Evolutionary conservation across 2,329 filamentous ascomycete species (phyloP).

Genomic region (Fusarium graminum): DNA sequence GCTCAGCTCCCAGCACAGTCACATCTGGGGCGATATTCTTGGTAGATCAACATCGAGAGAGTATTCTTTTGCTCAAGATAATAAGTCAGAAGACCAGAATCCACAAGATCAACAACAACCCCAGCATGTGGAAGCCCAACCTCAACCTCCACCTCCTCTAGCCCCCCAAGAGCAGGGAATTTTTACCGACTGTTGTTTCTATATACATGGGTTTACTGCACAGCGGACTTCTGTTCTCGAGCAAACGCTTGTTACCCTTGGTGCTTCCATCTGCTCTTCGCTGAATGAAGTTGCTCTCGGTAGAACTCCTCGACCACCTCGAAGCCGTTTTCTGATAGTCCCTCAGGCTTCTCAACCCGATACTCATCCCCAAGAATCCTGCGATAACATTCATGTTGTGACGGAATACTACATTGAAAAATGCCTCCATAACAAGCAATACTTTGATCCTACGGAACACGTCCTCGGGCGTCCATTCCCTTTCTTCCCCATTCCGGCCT

Average conservation of each 20-base stretch:
- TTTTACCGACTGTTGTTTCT: slow-evolving; percentile 70
- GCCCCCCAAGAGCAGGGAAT: slow-evolving; percentile 54
- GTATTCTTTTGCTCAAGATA: slow-evolving; percentile 51
- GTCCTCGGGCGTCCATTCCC: slow-evolving; percentile 83
- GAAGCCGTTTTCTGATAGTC: slow-evolving; percentile 65
- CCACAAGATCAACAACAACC: slow-evolving; percentile 22
- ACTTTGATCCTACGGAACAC: slow-evolving; percentile 77
- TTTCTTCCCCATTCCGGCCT: slow-evolving; percentile 76
- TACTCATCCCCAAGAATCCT: slow-evolving; percentile 56
- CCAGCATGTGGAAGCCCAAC: slow-evolving; percentile 10
- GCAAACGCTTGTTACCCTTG: slow-evolving; percentile 63
- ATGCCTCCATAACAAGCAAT: slow-evolving; percentile 81
- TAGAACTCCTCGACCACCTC: slow-evolving; percentile 48
- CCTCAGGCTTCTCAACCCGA: slow-evolving; percentile 64
- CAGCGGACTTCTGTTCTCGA: slow-evolving; percentile 64
- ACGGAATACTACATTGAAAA: slow-evolving; percentile 96
- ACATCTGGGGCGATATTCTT: slow-evolving; percentile 92
- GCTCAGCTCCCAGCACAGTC: slow-evolving; percentile 81
- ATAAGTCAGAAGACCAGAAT: slow-evolving; percentile 23
- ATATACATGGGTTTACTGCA: slow-evolving; percentile 69
- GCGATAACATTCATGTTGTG: slow-evolving; percentile 65
- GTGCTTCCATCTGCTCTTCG: slow-evolving; percentile 59
- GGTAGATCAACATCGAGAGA: slow-evolving; percentile 59
- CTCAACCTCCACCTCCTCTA: slow-evolving; percentile 26
- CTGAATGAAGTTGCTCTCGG: slow-evolving; percentile 57